These are phyloP conservation scores for Trypanosoma cruzi DNA, from an alignment of 208 protist genomes.

Conservation along the genomic window DNA sequence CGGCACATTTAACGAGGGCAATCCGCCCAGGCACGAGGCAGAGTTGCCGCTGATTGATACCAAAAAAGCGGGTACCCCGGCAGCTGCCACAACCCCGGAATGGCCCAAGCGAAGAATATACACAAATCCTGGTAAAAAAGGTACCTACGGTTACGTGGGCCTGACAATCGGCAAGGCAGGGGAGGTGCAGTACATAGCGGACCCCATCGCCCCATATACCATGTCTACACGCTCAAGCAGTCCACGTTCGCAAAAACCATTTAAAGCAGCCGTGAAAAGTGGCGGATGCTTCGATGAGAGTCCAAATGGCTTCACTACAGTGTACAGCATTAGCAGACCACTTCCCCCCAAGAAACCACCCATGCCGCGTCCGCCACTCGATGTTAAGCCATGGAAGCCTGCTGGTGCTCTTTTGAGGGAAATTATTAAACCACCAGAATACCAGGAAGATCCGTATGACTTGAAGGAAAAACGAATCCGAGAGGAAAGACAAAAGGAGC, in stretches of 20 bases:
- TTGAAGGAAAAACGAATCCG: slow-evolving; percentile 77
- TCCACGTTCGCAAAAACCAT: slow-evolving; percentile 37
- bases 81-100: slow-evolving; percentile 19
- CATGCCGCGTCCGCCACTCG: slow-evolving; percentile 24
- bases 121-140: slow-evolving; percentile 89
- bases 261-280: slow-evolving; percentile 58
- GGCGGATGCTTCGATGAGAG: slow-evolving; percentile 82
- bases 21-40: slow-evolving; percentile 73
- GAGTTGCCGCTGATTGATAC: slow-evolving; percentile 71
- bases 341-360: slow-evolving; percentile 61
- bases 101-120: slow-evolving; percentile 64
- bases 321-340: slow-evolving; percentile 77
- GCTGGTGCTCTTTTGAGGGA: slow-evolving; percentile 71
- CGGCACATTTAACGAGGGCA: slow-evolving; percentile 85
- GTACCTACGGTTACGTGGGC: slow-evolving; percentile 87
- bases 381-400: slow-evolving; percentile 67
- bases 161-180: slow-evolving; percentile 77
- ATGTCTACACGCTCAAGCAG: slow-evolving; percentile 31
- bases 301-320: slow-evolving; percentile 73
- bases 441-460: slow-evolving; percentile 90
- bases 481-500: slow-evolving; percentile 60
- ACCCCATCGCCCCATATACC: slow-evolving; percentile 57
- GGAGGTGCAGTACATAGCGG: slow-evolving; percentile 84
- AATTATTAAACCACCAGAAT: slow-evolving; percentile 77
- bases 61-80: slow-evolving; percentile 20